Base-by-base conservation (phyloP, 148 eudicot species). In the Oxyria digyna region DNA sequence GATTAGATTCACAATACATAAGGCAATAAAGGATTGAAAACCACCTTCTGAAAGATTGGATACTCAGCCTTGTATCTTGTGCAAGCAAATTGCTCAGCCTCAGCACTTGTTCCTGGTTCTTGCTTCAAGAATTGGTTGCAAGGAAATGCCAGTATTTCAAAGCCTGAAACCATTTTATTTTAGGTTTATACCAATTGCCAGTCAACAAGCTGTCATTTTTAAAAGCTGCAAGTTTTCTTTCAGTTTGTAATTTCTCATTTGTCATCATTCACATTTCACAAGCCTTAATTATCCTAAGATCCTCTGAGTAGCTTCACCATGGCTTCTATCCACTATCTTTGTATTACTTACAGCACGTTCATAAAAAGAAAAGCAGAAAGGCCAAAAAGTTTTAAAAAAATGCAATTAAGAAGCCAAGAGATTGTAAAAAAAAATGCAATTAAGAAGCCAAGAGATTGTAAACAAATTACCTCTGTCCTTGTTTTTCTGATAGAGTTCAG, bases 71-170 rank as follows among this genome's bases (percentile, higher is more conserved):
- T 80, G 78, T 75, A 92, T 76, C 93, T 85, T 41, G 87, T 81
- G 73, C 97, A 92, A 45, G 89, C 97, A 71, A 85, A 92, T 42
- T 85, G 74, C 69, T 84, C 74, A 23, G 93, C 82, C 18, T 92
- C 87, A 62, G 80, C 68, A 69, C 87, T 82, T 38, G 93, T 70
- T 45, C 96, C 96, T 2, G 97, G 97, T 71, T 92, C 97, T 89
- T 92, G 96, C 42, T 78, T 68, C 74, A 87, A 77, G 83, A 92
- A 92, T 73, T 92, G 97, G 68, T 92, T 92, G 81, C 97, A 92
- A 3, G 97, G 97, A 71, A 92, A 92, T 63, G 93, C 97, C 84
- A 92, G 83, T 27, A 92, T 71, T 83, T 92, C 97, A 67, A 92
- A 85, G 67, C 80, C 97, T 91, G 73, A 73, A 67, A 73, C 62